Evolutionary conservation across 148 eudicot species (phyloP), one percentile per base, ranked within the genome.

Genomic region (Arbutus unedo): DNA sequence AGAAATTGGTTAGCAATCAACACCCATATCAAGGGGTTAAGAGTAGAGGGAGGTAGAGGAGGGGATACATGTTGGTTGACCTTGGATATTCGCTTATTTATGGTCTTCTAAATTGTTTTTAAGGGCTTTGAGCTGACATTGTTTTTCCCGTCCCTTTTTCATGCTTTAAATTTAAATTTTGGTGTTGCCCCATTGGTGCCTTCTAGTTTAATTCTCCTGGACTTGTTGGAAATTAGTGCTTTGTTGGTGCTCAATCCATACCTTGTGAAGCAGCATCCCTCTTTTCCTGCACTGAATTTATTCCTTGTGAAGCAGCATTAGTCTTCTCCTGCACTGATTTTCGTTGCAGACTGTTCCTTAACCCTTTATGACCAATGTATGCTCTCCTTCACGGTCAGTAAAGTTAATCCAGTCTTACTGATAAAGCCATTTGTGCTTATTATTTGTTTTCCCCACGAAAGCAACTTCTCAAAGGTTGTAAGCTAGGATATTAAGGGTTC

Each of bases 301-400:
- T 53, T 7, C 18, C 60, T 25, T 16, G 62, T 23, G 45, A 55
- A 76, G 79, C 60, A 47, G 79, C 47, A 53, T 31, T 53, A 21
- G 47, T 21, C 45, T 76, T 76, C 21, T 76, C 41, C 64, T 76
- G 9, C 62, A 15, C 60, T 54, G 21, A 21, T 64, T 64, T 56
- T 76, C n/a, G 45, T 76, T 53, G 79, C 79, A 53, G 59, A 76
- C 44, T 53, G n/a, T 76, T 76, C 31, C 45, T 14, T n/a, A 74
- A 74, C n/a, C 53, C 13, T 9, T 10, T 48, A 21, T 48, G 77
- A 10, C 3, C 9, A 13, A 48, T 50, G 50, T 75, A 21, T 50
- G 2, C 11, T 31, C 38, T 31, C 38, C 38, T 31, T 53, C 44
- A 18, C 4, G 6, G 4, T 10, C 6, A 1, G 15, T 41, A 73